phyloP scores from a whole-genome alignment of 371 early-diverging fungal genomes.

The Blyttiomyces sp. region DNA sequence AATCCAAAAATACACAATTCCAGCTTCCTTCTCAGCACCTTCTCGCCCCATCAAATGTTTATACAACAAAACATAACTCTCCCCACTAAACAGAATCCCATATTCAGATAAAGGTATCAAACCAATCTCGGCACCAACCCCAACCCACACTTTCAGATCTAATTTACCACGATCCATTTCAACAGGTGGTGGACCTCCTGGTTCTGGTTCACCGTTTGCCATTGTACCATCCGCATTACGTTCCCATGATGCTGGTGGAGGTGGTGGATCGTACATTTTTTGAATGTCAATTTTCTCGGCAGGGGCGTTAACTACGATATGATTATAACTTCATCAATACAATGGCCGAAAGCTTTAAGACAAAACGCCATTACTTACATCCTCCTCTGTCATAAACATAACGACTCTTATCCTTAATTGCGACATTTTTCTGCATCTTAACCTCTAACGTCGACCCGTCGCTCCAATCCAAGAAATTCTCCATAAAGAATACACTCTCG shows the following conservation, averaged over 20 bases:
- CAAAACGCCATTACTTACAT: conserved; percentile 18
- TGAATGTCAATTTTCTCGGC: conserved; percentile 14
- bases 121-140: conserved; percentile 11
- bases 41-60: conserved; percentile 22
- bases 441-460: conserved; percentile 30
- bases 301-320: background rate
- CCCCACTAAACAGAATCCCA: conserved; percentile 27
- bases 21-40: conserved; percentile 29
- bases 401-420: conserved; percentile 28
- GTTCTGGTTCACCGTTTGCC: conserved; percentile 9
- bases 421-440: conserved; percentile 19
- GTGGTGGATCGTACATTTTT: conserved; percentile 29
- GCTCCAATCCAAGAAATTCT: conserved; percentile 35
- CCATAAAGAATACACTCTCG: conserved; percentile 34
- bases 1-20: conserved; percentile 34
- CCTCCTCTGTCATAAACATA: conserved; percentile 33
- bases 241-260: conserved; percentile 29
- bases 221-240: conserved; percentile 16
- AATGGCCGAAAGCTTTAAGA: background rate
- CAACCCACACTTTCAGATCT: conserved; percentile 15
- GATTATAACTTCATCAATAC: background rate
- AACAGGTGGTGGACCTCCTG: conserved; percentile 27
- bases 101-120: conserved; percentile 8
- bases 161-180: conserved; percentile 27
- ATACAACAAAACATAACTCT: conserved; percentile 30